These are phyloP conservation scores for Lentinula raphanica DNA, from an alignment of 768 basidiomycete genomes.

Conservation along the genomic window DNA sequence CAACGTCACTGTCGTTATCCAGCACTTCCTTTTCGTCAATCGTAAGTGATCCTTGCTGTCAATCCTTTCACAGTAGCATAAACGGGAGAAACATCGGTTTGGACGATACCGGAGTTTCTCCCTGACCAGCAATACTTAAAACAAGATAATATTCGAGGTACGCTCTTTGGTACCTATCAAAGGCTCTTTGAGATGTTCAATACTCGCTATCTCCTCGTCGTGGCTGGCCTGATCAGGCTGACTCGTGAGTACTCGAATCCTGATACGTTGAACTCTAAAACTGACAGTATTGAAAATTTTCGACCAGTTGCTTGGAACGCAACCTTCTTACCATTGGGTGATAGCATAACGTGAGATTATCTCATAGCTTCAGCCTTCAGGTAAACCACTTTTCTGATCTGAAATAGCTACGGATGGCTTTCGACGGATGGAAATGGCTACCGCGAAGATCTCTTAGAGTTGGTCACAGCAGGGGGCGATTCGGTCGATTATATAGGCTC, in stretches of 20 bases:
- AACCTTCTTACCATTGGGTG: background rate
- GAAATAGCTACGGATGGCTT: background rate
- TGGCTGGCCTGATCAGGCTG: background rate
- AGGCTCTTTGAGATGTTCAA: background rate
- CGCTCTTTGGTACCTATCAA: background rate
- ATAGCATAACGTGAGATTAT: background rate
- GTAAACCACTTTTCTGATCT: too few relatives aligned
- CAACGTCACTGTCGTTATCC: too few relatives aligned
- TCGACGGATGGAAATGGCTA: constrained; percentile 15
- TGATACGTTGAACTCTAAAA: background rate
- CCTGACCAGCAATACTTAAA: background rate
- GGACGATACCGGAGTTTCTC: background rate
- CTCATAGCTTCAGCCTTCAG: too few relatives aligned
- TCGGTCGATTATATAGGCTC: constrained; percentile 15
- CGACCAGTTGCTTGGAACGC: background rate
- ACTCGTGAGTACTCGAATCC: background rate
- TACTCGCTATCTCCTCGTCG: background rate
- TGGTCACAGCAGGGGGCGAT: constrained; percentile 9
- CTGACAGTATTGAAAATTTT: background rate
- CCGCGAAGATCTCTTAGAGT: constrained; percentile 6
- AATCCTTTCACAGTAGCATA: background rate
- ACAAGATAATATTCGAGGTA: too few relatives aligned
- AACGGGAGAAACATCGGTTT: background rate
- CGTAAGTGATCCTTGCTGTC: background rate
- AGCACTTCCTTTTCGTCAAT: too few relatives aligned